Conservation (phyloP, 2,329 filamentous ascomycete species). For the Capronia americana region DNA sequence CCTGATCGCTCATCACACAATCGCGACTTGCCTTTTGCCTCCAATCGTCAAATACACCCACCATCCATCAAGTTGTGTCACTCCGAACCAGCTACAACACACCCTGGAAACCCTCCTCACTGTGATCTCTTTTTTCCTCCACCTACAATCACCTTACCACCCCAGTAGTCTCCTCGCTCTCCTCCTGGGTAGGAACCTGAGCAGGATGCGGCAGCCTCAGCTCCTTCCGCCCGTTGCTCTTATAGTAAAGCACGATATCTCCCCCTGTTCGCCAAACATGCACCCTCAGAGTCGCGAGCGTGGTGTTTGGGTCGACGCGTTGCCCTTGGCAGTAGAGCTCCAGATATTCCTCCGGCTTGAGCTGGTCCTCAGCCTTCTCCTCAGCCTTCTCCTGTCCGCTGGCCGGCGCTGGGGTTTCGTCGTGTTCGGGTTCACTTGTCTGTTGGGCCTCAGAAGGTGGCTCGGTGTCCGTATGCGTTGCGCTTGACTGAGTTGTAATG, state of each 20-base stretch:
- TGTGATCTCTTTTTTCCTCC: background rate
- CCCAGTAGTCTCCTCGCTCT: conserved; percentile 36
- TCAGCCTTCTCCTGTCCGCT: conserved; percentile 30
- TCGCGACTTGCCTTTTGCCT: too few species aligned
- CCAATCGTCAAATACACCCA: background rate
- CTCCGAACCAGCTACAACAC: too few species aligned
- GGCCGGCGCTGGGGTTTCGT: background rate
- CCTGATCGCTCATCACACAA: background rate
- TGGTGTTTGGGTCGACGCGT: conserved; percentile 78
- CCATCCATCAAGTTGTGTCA: too few species aligned
- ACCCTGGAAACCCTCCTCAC: background rate
- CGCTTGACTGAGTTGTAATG: conserved; percentile 1
- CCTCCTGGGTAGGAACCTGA: conserved; percentile 35
- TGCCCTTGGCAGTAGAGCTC: conserved; percentile 89
- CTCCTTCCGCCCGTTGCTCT: conserved; percentile 80
- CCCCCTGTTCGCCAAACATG: conserved; percentile 96
- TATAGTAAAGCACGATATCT: conserved; percentile 90
- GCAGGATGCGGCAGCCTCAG: conserved; percentile 42
- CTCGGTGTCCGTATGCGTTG: conserved; percentile 2
- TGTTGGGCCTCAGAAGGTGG: background rate
- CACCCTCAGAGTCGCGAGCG: conserved; percentile 86
- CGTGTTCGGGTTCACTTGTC: background rate
- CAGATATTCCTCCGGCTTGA: conserved; percentile 89
- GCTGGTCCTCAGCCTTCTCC: conserved; percentile 31
- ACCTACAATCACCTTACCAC: conserved; percentile 27